Conservation (phyloP, 345 rosid genomes). For the Brassica cretica region DNA sequence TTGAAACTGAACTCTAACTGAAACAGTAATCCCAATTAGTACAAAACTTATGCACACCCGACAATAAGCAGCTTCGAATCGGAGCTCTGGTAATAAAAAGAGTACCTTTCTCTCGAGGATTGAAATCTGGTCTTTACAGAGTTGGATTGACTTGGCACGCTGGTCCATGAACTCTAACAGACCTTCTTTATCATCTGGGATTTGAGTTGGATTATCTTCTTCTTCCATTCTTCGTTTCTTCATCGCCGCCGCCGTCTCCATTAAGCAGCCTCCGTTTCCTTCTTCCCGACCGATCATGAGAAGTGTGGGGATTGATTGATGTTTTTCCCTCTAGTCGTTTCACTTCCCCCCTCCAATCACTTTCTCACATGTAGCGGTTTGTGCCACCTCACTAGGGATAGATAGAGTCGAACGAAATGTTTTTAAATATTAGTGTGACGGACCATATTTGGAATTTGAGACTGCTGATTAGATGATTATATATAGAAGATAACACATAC, state of each 20-base stretch:
- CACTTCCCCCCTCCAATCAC: constrained; percentile 3
- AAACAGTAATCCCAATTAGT: neutral
- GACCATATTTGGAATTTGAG: neutral
- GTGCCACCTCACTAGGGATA: constrained; percentile 32
- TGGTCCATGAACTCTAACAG: constrained; percentile 39
- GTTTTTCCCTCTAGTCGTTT: constrained; percentile 30
- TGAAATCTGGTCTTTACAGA: constrained; percentile 31
- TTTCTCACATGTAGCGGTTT: neutral
- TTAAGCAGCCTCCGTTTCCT: neutral
- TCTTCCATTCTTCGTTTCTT: constrained; percentile 31
- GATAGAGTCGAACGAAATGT: neutral
- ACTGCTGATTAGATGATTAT: neutral
- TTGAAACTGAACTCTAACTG: neutral
- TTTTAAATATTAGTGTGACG: neutral
- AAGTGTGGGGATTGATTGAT: neutral
- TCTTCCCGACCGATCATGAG: neutral
- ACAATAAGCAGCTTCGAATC: neutral
- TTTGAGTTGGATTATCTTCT: neutral
- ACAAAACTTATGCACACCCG: neutral
- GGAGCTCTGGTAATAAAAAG: neutral
- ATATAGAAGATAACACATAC: neutral
- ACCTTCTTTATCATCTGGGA: constrained; percentile 38
- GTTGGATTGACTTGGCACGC: constrained; percentile 28
- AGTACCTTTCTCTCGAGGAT: constrained; percentile 31
- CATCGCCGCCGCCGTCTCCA: constrained; percentile 17